phyloP scores from a whole-genome alignment of 177 flowering plant species.

The Viscum album region DNA sequence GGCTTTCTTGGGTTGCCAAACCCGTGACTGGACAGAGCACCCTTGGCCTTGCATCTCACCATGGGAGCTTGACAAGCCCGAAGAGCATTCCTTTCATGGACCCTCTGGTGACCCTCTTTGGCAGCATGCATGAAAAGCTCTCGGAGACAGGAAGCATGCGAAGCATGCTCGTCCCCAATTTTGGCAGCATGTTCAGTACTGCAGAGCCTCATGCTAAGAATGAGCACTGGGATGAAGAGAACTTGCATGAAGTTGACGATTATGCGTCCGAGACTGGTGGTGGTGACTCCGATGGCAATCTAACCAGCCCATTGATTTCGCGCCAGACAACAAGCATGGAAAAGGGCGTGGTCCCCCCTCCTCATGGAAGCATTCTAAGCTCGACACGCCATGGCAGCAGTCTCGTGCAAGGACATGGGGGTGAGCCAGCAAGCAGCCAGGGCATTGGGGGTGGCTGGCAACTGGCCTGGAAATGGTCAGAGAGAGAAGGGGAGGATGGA shows the following conservation, averaged over 20 bases:
- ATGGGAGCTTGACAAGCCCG: conserved; percentile 26
- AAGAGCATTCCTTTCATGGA: conserved; percentile 31
- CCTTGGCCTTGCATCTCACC: conserved; percentile 26
- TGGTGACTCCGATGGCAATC: conserved; percentile 28
- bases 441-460: conserved; percentile 47
- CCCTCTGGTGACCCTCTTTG: conserved; percentile 41
- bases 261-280: conserved; percentile 21
- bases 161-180: conserved; percentile 29
- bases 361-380: conserved; percentile 22
- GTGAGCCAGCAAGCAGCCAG: conserved; percentile 15
- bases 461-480: conserved; percentile 36
- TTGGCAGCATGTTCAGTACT: conserved; percentile 38
- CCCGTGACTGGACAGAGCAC: conserved; percentile 35
- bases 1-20: conserved; percentile 33
- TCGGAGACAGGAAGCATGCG: conserved; percentile 36
- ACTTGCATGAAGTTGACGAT: conserved; percentile 21
- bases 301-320: conserved; percentile 33
- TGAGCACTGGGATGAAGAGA: conserved; percentile 43
- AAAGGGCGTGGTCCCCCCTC: conserved; percentile 22
- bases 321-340: conserved; percentile 29
- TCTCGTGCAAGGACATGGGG: conserved; percentile 17
- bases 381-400: conserved; percentile 19
- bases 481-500: conserved; percentile 27
- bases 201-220: conserved; percentile 20
- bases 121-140: conserved; percentile 35